These are phyloP conservation scores for Lachnellula cervina DNA, from an alignment of 2,329 filamentous ascomycete genomes.

Conservation along the genomic window DNA sequence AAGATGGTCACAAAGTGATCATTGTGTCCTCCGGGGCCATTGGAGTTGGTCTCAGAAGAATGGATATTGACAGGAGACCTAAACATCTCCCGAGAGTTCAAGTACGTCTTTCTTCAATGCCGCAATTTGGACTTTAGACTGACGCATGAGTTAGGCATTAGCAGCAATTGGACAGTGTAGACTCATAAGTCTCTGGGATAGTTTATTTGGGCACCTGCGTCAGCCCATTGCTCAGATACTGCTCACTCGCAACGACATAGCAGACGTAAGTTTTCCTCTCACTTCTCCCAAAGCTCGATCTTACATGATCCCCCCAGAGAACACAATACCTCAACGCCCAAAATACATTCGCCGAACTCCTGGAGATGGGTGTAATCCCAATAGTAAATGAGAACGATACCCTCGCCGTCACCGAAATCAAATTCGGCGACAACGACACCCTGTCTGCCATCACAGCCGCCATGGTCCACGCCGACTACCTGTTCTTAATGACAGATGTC, in stretches of 20 bases:
- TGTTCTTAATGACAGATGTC: constrained; percentile 98
- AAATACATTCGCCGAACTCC: constrained; percentile 84
- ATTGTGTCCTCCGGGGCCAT: constrained; percentile 97
- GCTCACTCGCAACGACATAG: constrained; percentile 91
- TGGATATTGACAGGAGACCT: constrained; percentile 81
- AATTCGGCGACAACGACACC: constrained; percentile 98
- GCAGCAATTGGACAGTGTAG: constrained; percentile 95
- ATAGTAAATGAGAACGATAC: constrained; percentile 99
- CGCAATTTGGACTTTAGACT: neutral
- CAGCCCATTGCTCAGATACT: constrained; percentile 95
- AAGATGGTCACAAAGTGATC: constrained; percentile 90
- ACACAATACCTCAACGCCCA: constrained; percentile 95
- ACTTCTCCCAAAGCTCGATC: neutral
- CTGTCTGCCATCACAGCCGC: constrained; percentile 92
- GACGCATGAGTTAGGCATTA: constrained; percentile 55
- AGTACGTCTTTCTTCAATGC: constrained; percentile 37
- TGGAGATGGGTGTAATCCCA: constrained; percentile 93
- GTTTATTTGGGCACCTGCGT: constrained; percentile 77
- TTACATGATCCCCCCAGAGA: constrained; percentile 46
- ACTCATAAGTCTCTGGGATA: constrained; percentile 93
- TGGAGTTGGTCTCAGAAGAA: constrained; percentile 83
- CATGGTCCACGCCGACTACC: constrained; percentile 93
- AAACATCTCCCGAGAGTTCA: constrained; percentile 89
- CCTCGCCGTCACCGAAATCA: constrained; percentile 93
- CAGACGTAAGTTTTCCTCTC: constrained; percentile 58